These are phyloP conservation scores for Penicillium herquei DNA, from an alignment of 495 filamentous ascomycete genomes.

Conservation along the genomic window DNA sequence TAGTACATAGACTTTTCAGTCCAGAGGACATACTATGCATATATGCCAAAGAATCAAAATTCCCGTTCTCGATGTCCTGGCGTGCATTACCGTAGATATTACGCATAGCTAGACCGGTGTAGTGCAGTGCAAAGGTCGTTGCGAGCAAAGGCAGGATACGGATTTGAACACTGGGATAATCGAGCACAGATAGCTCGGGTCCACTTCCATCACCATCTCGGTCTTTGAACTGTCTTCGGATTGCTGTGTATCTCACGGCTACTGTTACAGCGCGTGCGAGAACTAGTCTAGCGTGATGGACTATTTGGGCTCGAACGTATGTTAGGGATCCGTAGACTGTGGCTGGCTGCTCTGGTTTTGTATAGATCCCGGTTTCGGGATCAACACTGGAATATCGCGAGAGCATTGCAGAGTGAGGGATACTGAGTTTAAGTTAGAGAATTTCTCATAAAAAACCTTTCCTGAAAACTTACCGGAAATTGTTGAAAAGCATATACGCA, in stretches of 20 bases:
- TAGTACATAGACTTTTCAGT: slow-evolving; percentile 50
- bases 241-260: slow-evolving; percentile 42
- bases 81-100: slow-evolving; percentile 35
- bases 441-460: background rate
- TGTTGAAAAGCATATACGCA: slow-evolving; percentile 50
- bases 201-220: slow-evolving; percentile 35
- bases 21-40: slow-evolving; percentile 50
- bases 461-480: slow-evolving; percentile 24
- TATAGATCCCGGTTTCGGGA: slow-evolving; percentile 38
- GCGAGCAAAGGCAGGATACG: slow-evolving; percentile 48
- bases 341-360: slow-evolving; percentile 38
- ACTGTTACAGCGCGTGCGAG: slow-evolving; percentile 49
- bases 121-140: slow-evolving; percentile 49
- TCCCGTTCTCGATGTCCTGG: slow-evolving; percentile 37
- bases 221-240: slow-evolving; percentile 46
- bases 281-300: slow-evolving; percentile 46
- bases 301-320: slow-evolving; percentile 43
- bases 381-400: slow-evolving; percentile 43
- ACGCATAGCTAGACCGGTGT: slow-evolving; percentile 45
- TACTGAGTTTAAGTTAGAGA: slow-evolving; percentile 11
- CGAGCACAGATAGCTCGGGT: slow-evolving; percentile 44
- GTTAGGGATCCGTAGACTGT: slow-evolving; percentile 49
- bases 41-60: slow-evolving; percentile 42
- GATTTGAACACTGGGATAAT: slow-evolving; percentile 50
- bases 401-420: slow-evolving; percentile 48